These are phyloP conservation scores for Diaporthe humulicola DNA, from an alignment of 2,329 filamentous ascomycete genomes.

Conservation along the genomic window DNA sequence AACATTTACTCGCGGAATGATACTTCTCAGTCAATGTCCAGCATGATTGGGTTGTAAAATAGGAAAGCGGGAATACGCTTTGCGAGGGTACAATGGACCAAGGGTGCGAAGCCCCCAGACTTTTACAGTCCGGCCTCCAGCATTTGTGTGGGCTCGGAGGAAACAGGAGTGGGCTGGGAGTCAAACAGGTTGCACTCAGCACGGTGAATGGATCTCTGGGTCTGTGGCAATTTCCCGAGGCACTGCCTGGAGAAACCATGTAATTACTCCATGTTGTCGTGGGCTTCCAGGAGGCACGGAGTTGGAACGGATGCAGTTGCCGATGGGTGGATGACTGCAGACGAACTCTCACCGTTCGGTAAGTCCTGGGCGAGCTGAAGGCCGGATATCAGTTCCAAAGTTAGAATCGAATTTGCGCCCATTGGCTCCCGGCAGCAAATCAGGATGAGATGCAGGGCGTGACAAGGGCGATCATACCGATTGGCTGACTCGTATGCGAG, in stretches of 20 bases:
- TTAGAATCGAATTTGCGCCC: slow-evolving; percentile 27
- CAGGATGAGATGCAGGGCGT: slow-evolving; percentile 5
- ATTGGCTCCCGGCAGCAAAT: slow-evolving; percentile 3
- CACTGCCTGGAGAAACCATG: not conserved
- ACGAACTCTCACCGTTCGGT: slow-evolving; percentile 9
- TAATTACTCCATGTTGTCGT: not conserved
- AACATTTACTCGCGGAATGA: not conserved
- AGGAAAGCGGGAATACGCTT: not conserved
- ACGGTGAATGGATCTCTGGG: not conserved
- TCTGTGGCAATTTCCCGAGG: slow-evolving; percentile 14
- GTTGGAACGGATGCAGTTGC: slow-evolving; percentile 14
- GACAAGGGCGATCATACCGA: slow-evolving; percentile 18
- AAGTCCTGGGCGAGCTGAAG: slow-evolving; percentile 17
- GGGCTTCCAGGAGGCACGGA: slow-evolving; percentile 1
- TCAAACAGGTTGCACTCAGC: slow-evolving; percentile 3
- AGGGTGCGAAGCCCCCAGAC: slow-evolving; percentile 21
- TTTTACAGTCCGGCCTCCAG: slow-evolving; percentile 12
- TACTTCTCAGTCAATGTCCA: not conserved
- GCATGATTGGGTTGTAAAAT: slow-evolving; percentile 13
- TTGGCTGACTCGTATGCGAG: slow-evolving; percentile 25
- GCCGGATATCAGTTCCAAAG: slow-evolving; percentile 16
- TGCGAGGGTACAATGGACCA: not conserved
- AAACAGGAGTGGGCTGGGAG: slow-evolving; percentile 14
- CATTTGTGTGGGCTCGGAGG: slow-evolving; percentile 9
- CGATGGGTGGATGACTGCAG: slow-evolving; percentile 3